These are phyloP conservation scores for Irpex lacteus DNA, from an alignment of 1,284 basidiomycete genomes.

Conservation along the genomic window DNA sequence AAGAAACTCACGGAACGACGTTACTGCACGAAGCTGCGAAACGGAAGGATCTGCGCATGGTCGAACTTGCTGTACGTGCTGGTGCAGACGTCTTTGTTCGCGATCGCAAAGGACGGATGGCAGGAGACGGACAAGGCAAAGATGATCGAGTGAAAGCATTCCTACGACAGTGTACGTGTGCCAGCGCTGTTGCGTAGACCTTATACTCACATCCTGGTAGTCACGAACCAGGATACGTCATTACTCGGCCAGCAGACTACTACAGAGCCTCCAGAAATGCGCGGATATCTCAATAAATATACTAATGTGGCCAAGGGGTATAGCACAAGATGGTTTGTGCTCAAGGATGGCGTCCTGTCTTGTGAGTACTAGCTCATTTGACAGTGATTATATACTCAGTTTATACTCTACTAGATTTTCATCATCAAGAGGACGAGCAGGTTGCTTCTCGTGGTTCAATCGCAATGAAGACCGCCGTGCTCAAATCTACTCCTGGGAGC, in stretches of 20 bases:
- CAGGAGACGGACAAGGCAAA: constrained; percentile 68
- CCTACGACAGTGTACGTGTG: constrained; percentile 73
- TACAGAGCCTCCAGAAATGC: constrained; percentile 60
- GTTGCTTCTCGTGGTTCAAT: constrained; percentile 88
- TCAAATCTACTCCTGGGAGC: constrained; percentile 48
- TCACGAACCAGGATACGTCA: constrained; percentile 76
- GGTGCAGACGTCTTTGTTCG: constrained; percentile 92
- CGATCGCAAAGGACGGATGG: constrained; percentile 75
- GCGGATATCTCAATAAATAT: constrained; percentile 88
- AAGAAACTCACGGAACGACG: constrained; percentile 75
- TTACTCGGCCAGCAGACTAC: constrained; percentile 47
- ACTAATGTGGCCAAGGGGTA: constrained; percentile 91
- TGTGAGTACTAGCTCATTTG: constrained; percentile 47
- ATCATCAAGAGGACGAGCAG: constrained; percentile 89
- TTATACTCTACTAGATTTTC: constrained; percentile 62
- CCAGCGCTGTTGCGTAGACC: background rate
- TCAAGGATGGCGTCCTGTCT: constrained; percentile 82
- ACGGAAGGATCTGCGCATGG: constrained; percentile 77
- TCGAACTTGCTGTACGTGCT: constrained; percentile 81
- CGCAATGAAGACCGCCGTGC: constrained; percentile 77
- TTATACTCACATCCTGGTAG: constrained; percentile 36
- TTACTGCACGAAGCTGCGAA: constrained; percentile 87
- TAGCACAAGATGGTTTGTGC: constrained; percentile 92
- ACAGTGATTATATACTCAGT: constrained; percentile 6
- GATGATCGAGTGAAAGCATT: constrained; percentile 85